Conservation (phyloP, 345 rosid genomes). For the Acer saccharum region DNA sequence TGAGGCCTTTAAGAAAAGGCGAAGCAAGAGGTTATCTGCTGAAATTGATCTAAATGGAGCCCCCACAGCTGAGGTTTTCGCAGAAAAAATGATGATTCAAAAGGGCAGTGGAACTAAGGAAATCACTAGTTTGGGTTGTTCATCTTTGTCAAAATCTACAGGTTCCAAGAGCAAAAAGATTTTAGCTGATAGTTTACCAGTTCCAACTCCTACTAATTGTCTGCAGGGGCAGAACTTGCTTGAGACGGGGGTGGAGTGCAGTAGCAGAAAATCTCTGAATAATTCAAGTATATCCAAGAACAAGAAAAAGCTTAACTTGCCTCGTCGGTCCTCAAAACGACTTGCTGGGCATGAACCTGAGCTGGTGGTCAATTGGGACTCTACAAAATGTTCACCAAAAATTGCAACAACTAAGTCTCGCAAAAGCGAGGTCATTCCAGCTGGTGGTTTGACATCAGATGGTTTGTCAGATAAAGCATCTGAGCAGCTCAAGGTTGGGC, state of each 20-base stretch:
- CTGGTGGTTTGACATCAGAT: neutral
- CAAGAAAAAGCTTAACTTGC: constrained; percentile 29
- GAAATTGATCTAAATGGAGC: constrained; percentile 12
- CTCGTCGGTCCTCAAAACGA: constrained; percentile 26
- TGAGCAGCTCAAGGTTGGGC: constrained; percentile 19
- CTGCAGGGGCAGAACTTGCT: constrained; percentile 21
- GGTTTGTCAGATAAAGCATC: constrained; percentile 24
- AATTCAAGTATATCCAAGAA: constrained; percentile 14
- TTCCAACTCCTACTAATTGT: constrained; percentile 26
- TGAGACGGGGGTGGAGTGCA: constrained; percentile 3
- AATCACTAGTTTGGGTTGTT: constrained; percentile 21
- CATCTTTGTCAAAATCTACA: constrained; percentile 7
- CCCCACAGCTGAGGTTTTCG: constrained; percentile 15
- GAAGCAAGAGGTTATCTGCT: constrained; percentile 17
- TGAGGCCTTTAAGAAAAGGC: constrained; percentile 22
- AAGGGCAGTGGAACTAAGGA: constrained; percentile 15
- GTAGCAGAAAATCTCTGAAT: constrained; percentile 25
- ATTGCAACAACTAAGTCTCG: constrained; percentile 10
- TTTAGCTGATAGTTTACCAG: constrained; percentile 12
- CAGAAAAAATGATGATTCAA: constrained; percentile 17
- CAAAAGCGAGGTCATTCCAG: constrained; percentile 12
- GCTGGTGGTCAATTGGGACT: neutral
- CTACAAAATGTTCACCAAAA: constrained; percentile 11
- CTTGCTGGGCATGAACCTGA: constrained; percentile 30
- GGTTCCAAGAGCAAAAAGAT: constrained; percentile 11